Evolutionary conservation across 768 basidiomycete genomes (phyloP), one percentile per base, ranked within the genome.

Genomic region (Boletus vinaceobasis): DNA sequence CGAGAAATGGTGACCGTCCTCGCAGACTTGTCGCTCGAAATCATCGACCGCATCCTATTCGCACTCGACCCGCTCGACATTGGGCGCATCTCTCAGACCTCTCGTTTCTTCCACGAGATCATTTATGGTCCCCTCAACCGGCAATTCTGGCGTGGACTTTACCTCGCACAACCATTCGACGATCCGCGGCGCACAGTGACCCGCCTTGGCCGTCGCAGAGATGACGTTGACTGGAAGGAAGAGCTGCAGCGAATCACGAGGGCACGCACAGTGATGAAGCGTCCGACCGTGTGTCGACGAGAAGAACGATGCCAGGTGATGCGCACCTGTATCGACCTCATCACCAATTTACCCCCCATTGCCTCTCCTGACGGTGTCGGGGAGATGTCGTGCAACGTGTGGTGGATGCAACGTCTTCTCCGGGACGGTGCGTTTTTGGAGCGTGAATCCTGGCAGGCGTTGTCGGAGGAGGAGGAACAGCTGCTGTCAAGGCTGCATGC

Each of bases 31-130:
- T 84, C 86, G 11, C 68, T 70, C 10, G 89, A 91, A 66, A 65
- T 87, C 43, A 58, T 86, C 36, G 85, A 87, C 44, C 71, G 76
- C 49, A 78, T 87, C 50, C 70, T 90, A 8, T 60, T 80, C 39
- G 58, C 69, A n/a, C 76, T 80, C 55, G 82, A 87, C 60, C 88
- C 88, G 5, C 62, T 80, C 40, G 81, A 88, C 52, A 77, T 88
- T 37, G 75, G 86, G 1, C 53, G 65, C 21, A 60, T 80, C 37
- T 73, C 86, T 0, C 81, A 83, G 64, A 79, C 80, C 13, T 83
- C 79, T 59, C 71, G 68, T 5, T 56, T 62, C 15, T 72, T 79
- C 47, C 69, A 73, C 51, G 62, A 59, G 4, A 58, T 83, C 53
- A 67, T 88, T 23, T 84, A 86, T 60, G 68, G 70, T 9, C 75